Evolutionary conservation across 345 rosid species (phyloP), one percentile per base, ranked within the genome.

Genomic region (Syzygium aromaticum): DNA sequence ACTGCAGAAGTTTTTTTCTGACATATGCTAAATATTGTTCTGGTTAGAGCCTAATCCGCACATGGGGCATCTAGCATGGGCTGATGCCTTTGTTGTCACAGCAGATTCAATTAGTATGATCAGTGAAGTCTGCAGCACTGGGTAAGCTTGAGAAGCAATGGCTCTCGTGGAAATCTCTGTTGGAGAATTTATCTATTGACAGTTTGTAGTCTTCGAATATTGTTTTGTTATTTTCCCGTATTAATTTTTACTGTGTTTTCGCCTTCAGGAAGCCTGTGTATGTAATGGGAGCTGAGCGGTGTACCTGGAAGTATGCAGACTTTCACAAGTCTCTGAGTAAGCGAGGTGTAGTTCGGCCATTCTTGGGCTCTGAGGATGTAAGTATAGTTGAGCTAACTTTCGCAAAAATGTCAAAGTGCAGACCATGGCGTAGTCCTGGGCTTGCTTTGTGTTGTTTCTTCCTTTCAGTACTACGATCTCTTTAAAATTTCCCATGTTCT

Each of bases 31-130:
- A 88, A 88, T 86, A 57, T 61, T 88, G 51, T 90, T 83, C 56
- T 85, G 23, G 51, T 84, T 94, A 98, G 98, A 95, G 87, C 98
- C 99, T 87, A 91, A 95, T 91, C 98, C 98, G 7, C 94, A 95
- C 51, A 93, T 93, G 96, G 99, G 99, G 56, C 96, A 98, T 92
- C 91, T 96, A 91, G 99, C 99, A 80, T 98, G 99, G 99, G 99
- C 96, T 28, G 98, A 96, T 95, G 97, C 99, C 85, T 98, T 98
- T 92, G 94, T 98, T 86, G 90, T 98, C 87, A 95, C 99, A 25
- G 98, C 99, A 52, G 99, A 96, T 93, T 98, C 99, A 82, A 95
- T 98, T 89, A 96, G 98, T 88, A 89, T 93, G 91, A 93, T 98
- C 87, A 98, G 99, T 54, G 99, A 98, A 91, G 98, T 95, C 85